Conservation (phyloP, 305 asterid genomes). For the Plantago lanceolata region DNA sequence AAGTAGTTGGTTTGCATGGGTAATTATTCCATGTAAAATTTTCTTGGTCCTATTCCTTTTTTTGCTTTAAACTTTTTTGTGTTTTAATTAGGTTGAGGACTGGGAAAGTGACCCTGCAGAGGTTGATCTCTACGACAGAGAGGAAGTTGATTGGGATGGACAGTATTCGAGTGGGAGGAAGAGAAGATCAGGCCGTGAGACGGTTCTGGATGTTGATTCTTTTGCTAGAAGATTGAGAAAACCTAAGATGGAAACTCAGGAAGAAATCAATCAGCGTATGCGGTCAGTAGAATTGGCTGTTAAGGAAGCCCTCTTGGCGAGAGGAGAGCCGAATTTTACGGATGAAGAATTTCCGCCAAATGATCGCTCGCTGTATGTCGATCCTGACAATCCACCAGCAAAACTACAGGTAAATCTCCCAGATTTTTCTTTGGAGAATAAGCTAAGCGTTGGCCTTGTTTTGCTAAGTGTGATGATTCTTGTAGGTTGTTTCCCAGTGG, state of each 20-base stretch:
- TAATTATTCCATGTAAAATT: too few relatives aligned
- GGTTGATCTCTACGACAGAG: constrained; percentile 96
- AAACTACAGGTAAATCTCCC: constrained; percentile 63
- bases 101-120: constrained; percentile 99
- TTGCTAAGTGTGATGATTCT: constrained; percentile 11
- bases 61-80: background rate
- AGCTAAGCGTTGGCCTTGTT: constrained; percentile 10
- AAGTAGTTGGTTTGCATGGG: too few relatives aligned
- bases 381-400: constrained; percentile 77
- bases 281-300: constrained; percentile 95
- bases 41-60: background rate
- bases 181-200: constrained; percentile 87
- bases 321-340: constrained; percentile 86
- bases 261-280: constrained; percentile 93
- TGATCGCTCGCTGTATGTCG: constrained; percentile 83
- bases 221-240: constrained; percentile 88
- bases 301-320: constrained; percentile 88
- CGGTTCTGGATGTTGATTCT: constrained; percentile 79
- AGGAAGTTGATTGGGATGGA: constrained; percentile 99
- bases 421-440: constrained; percentile 6
- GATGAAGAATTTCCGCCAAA: constrained; percentile 98
- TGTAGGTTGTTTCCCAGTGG: constrained; percentile 88
- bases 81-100: constrained; percentile 71
- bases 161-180: constrained; percentile 98
- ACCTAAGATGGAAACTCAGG: constrained; percentile 83